Evolutionary conservation across 2,329 filamentous ascomycete genomes (phyloP), one percentile per base, ranked within the genome.

Genomic region (Colletotrichum tamarilloi): DNA sequence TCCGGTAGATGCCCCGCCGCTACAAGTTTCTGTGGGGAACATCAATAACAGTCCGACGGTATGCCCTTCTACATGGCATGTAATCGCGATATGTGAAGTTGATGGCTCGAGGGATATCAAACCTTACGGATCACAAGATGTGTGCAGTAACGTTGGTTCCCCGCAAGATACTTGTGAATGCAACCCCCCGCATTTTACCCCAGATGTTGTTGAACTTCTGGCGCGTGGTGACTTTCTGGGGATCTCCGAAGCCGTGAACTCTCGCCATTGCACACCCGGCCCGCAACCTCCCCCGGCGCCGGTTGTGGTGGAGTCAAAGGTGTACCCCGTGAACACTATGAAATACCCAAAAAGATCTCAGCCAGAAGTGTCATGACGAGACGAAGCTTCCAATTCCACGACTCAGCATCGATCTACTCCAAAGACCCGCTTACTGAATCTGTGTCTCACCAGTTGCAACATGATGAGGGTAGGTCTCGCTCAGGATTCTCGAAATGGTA

Each of bases 221-320:
- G 16, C 16, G 38, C 38, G 38, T 19, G 6, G 67, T 57, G n/a
- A 49, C 32, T 57, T 38, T 56, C 38, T 12, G 24, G 56, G 49
- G 38, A 32, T 62, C 26, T 19, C 12, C 22, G 5, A 28, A 8
- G 6, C 16, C 24, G 19, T 14, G 0, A 55, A 58, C 30, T 26
- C 32, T 22, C 28, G 1, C 19, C 38, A 1, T 67, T 42, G 32
- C 32, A 38, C 46, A 5, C 19, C 12, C 63, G 68, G 63, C 30
- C 68, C 68, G 62, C n/a, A 46, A 67, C 57, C 35, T 67, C 3
- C 11, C 26, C 68, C 46, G 68, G 26, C 5, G 49, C 63, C 56
- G 68, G 35, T 8, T 16, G 22, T 35, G 46, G 22, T 49, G 46
- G 11, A 38, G 14, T 3, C 11, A 11, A 35, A 24, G 2, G 4